Evolutionary conservation across 1,284 basidiomycete species (phyloP).

Genomic region (Puccinia triticina): DNA sequence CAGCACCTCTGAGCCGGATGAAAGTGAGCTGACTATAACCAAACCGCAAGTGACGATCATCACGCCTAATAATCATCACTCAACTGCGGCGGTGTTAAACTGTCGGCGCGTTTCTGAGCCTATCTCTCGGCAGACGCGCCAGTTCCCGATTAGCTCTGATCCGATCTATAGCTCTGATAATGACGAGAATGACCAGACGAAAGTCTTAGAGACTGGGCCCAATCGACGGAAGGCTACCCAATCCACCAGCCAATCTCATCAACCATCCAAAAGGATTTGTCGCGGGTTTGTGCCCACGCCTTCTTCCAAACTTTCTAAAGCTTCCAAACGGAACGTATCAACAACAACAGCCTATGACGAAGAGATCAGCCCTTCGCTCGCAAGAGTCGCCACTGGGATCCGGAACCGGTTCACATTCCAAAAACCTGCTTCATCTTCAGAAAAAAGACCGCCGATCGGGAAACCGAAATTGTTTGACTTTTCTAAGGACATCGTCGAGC

Average conservation of each 20-base stretch:
- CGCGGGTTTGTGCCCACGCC: conserved; percentile 29
- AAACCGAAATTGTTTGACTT: conserved; percentile 28
- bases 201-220: neutral
- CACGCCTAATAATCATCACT: conserved; percentile 19
- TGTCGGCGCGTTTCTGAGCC: conserved; percentile 31
- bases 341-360: neutral
- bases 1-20: conserved; percentile 28
- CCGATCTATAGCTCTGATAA: conserved; percentile 34
- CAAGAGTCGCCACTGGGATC: conserved; percentile 42
- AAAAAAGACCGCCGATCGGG: neutral
- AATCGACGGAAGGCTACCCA: neutral
- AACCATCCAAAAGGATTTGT: conserved; percentile 20
- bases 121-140: conserved; percentile 22
- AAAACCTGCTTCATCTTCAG: conserved; percentile 5
- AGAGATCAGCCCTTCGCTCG: conserved; percentile 44
- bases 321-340: neutral
- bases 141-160: conserved; percentile 37
- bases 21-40: neutral
- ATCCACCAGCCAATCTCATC: conserved; percentile 2
- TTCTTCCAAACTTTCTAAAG: conserved; percentile 16
- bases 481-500: neutral
- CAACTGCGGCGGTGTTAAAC: neutral
- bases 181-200: conserved; percentile 12
- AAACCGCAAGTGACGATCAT: conserved; percentile 30
- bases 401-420: conserved; percentile 37